Base-by-base conservation (phyloP, 2,329 filamentous ascomycete species). In the Neopestalotiopsis sp. region DNA sequence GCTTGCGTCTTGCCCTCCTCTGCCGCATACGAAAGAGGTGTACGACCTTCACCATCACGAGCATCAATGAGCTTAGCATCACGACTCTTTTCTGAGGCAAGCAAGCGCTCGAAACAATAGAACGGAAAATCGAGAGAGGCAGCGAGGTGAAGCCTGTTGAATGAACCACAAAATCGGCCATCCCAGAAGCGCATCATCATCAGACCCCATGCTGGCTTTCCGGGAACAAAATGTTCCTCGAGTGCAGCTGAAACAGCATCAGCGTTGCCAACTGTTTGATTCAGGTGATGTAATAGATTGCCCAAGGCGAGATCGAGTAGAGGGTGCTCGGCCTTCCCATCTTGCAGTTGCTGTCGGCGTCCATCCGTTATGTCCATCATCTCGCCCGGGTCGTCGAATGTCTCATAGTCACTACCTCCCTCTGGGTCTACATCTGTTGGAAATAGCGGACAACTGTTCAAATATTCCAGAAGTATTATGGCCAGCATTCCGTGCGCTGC, bases 401-500 rank as follows among this genome's bases (percentile, higher is more conserved):
- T 7, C 10, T 34, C 34, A 49, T 38, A 38, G 10, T 10, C 10
- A 7, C 10, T 10, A 1, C 5, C 34, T 1, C 34, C 34, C 34
- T 38, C 34, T 38, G 34, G 6, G 34, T 38, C 34, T 38, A 10
- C 34, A 38, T 38, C 4, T 38, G 34, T 38, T 38, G 10, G 34
- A 10, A 38, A 13, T 32, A 59, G 49, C 10, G 28, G 32, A 20
- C 67, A 40, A 38, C 34, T 40, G 17, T 65, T 14, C 24, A 68
- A 20, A 24, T 66, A 68, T 38, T 49, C 28, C 56, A 68, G 28
- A 34, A 32, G 66, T 24, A 56, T 38, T 45, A 66, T 30, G 4
- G 57, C 67, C 13, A 68, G 62, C 56, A 40, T 40, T 28, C 49
- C 49, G 32, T 68, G 61, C n/a, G 67, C 56, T 6, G 67, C 40